Base-by-base conservation (phyloP, 768 basidiomycete genomes). In the Amanita fuliginea region DNA sequence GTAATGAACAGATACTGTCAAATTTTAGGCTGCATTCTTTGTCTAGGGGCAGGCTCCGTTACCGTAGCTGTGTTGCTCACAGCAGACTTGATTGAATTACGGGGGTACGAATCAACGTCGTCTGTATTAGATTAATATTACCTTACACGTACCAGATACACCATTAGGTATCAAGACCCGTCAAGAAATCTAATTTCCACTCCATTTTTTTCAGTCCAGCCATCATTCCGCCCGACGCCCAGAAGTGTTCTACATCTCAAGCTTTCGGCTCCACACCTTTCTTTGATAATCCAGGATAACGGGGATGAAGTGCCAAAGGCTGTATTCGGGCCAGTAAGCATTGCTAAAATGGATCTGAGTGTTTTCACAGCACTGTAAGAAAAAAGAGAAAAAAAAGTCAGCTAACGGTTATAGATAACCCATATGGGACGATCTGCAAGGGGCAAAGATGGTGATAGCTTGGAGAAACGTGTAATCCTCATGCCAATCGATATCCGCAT, bases 311-410 rank as follows among this genome's bases (percentile, higher is more conserved):
- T 98, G 88, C 49, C 77, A 71, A 2, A 97, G 60, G 4, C 92
- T 87, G 59, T 96, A 95, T 48, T 93, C 84, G 0, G 96, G 96
- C 96, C 96, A 99, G 59, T 84, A 92, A 0, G 79, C 77, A 11
- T 78, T 67, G 16, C 81, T 75, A 62, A 96, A 93, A 59, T 97
- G 90, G 7, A 99, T 65, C 56, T 94, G 90, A 0, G 91, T 90
- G 54, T 85, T 63, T 57, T 94, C 83, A 47, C 75, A 83, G 53
- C 82, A 81, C 90, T 96, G 58, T n/a, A n/a, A n/a, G n/a, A n/a
- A n/a, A n/a, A n/a, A n/a, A n/a, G n/a, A n/a, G 18, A 6, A 49
- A 11, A 47, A 24, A 51, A 32, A 24, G 45, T 54, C 3, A 53
- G 55, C n/a, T 3, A 53, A 11, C 4, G 42, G 18, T 2, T 10